Conservation (phyloP, 305 asterid species). For the Solanum chacoense region DNA sequence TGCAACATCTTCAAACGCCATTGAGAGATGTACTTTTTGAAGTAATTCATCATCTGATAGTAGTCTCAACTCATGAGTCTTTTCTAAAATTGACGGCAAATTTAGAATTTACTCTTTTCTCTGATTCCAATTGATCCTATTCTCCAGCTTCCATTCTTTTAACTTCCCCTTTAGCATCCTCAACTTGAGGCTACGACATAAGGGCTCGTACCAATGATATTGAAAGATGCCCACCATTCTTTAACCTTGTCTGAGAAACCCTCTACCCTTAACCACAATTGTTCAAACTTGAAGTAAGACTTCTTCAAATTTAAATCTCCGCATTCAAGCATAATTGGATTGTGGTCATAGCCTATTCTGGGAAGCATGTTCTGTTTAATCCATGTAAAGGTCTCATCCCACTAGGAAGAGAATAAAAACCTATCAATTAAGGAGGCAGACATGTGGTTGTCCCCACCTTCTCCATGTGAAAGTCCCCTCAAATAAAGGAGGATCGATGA, state of each 20-base stretch:
- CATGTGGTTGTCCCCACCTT: neutral
- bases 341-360: too few relatives aligned
- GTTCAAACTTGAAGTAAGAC: neutral
- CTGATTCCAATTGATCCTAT: neutral
- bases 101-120: neutral
- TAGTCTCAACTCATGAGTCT: neutral
- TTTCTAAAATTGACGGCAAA: neutral
- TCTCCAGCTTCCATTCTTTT: neutral
- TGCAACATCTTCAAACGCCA: neutral
- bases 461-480: neutral
- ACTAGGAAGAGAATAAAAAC: neutral
- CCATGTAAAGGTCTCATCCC: neutral
- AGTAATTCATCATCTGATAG: neutral
- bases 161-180: neutral
- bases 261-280: neutral
- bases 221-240: neutral
- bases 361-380: too few relatives aligned
- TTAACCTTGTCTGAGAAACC: neutral
- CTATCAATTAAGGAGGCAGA: neutral
- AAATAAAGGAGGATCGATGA: neutral
- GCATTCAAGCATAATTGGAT: too few relatives aligned
- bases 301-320: too few relatives aligned
- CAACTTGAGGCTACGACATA: neutral
- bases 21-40: neutral
- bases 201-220: neutral